Conservation (phyloP, 2,329 filamentous ascomycete species). For the Coniochaeta sp. region DNA sequence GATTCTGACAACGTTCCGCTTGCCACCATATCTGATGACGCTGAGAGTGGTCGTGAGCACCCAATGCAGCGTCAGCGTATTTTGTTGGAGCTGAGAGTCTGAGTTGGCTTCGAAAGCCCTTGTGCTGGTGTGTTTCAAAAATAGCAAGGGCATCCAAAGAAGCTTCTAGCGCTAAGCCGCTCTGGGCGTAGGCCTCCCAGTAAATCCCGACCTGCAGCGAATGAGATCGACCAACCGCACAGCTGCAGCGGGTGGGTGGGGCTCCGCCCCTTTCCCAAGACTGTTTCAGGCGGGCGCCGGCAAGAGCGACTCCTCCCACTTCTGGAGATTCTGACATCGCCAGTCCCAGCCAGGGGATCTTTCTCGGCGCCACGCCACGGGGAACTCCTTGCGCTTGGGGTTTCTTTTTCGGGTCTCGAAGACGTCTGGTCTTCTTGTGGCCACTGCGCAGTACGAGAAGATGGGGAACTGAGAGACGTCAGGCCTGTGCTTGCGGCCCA, state of each 20-base stretch:
- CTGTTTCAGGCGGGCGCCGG: constrained; percentile 15
- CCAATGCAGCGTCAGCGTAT: too few species aligned
- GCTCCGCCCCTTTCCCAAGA: constrained; percentile 10
- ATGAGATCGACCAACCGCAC: not conserved
- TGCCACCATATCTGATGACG: not conserved
- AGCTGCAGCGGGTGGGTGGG: not conserved
- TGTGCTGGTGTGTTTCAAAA: constrained; percentile 1
- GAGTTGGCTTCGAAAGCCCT: not conserved
- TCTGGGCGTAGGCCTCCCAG: not conserved
- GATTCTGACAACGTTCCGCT: not conserved
- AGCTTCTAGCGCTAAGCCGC: not conserved
- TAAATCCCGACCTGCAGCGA: not conserved
- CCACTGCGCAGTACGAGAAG: not conserved
- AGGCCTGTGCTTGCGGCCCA: not conserved
- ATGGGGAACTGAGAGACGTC: not conserved
- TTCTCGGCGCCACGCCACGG: not conserved
- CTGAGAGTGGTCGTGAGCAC: not conserved
- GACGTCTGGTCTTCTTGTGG: not conserved
- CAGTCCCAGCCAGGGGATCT: not conserved
- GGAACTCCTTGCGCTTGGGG: not conserved
- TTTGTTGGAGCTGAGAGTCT: not conserved
- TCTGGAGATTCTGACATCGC: not conserved
- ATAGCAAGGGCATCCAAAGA: constrained; percentile 1
- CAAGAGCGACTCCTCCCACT: not conserved
- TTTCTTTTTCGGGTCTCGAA: not conserved